Evolutionary conservation across 1,284 basidiomycete genomes (phyloP).

Genomic region (Cutaneotrichosporon cavernicola): DNA sequence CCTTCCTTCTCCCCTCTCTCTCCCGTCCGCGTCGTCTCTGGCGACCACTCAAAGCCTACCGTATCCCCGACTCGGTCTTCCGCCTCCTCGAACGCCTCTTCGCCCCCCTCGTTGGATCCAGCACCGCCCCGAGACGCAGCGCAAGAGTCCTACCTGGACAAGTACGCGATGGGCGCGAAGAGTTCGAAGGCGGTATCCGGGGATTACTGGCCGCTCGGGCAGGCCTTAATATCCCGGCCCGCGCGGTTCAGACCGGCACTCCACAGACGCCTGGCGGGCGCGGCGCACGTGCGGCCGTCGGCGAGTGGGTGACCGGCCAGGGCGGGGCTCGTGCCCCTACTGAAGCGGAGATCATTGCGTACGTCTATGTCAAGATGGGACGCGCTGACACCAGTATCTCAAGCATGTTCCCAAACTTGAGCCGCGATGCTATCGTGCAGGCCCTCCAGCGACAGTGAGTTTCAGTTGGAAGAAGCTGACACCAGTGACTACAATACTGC

Average conservation of each 20-base stretch:
- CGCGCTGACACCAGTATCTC: constrained; percentile 57
- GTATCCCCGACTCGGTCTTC: constrained; percentile 63
- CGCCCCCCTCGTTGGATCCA: constrained; percentile 64
- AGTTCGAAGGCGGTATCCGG: constrained; percentile 41
- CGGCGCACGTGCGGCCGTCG: constrained; percentile 60
- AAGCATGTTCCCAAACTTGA: constrained; percentile 77
- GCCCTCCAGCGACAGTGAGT: constrained; percentile 77
- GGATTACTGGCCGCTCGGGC: constrained; percentile 23
- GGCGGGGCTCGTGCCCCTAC: constrained; percentile 64
- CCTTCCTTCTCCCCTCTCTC: constrained; percentile 47
- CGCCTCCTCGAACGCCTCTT: constrained; percentile 59
- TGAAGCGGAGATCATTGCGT: constrained; percentile 66
- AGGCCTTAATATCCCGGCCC: constrained; percentile 21
- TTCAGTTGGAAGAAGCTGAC: constrained; percentile 9
- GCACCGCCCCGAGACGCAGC: constrained; percentile 59
- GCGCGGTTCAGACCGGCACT: constrained; percentile 12
- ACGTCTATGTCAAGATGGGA: constrained; percentile 18
- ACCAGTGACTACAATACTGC: constrained; percentile 67
- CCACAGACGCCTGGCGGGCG: constrained; percentile 15
- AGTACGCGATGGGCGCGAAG: constrained; percentile 25
- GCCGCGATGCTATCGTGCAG: constrained; percentile 69
- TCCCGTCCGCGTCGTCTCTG: constrained; percentile 34
- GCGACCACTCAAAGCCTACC: constrained; percentile 64
- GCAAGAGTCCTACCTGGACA: constrained; percentile 64
- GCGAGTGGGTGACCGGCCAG: constrained; percentile 77